These are phyloP conservation scores for Chalaropsis thielavioides DNA, from an alignment of 2,329 filamentous ascomycete species.

Conservation along the genomic window DNA sequence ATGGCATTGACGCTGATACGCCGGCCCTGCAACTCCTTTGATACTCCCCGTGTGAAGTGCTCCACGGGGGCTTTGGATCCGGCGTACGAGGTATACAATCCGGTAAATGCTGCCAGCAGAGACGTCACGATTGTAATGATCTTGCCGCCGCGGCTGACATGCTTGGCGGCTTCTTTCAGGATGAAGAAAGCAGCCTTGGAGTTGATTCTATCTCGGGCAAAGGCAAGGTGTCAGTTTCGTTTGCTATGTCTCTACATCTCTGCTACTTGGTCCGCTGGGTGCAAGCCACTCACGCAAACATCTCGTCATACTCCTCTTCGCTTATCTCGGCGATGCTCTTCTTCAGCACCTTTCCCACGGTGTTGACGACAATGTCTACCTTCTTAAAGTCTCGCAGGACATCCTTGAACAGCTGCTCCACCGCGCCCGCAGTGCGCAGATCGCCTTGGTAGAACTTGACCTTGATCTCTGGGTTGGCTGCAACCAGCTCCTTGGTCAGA, in stretches of 20 bases:
- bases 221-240: too few relatives aligned
- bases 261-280: not conserved
- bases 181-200: constrained; percentile 34
- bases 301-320: constrained; percentile 33
- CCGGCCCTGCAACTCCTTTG: constrained; percentile 25
- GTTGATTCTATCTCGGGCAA: constrained; percentile 26
- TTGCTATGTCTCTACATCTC: not conserved
- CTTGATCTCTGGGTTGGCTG: constrained; percentile 24
- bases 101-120: constrained; percentile 32
- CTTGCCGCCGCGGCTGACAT: constrained; percentile 32
- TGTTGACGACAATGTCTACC: constrained; percentile 37
- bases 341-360: constrained; percentile 35
- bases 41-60: constrained; percentile 27
- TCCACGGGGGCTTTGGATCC: constrained; percentile 30
- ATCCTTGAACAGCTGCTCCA: constrained; percentile 29
- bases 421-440: constrained; percentile 28
- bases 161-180: constrained; percentile 29
- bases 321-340: constrained; percentile 31
- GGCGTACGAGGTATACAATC: constrained; percentile 32
- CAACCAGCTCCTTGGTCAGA: constrained; percentile 27
- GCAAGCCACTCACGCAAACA: constrained; percentile 29
- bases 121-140: constrained; percentile 33
- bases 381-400: constrained; percentile 29
- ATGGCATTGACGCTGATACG: constrained; percentile 27
- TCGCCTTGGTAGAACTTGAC: constrained; percentile 31